Percentiles rank a stretch among this genome's conserved stretches.
These are phyloP conservation scores for Sporothrix curviconia DNA, from an alignment of 2,329 filamentous ascomycete species.

Conservation along the genomic window DNA sequence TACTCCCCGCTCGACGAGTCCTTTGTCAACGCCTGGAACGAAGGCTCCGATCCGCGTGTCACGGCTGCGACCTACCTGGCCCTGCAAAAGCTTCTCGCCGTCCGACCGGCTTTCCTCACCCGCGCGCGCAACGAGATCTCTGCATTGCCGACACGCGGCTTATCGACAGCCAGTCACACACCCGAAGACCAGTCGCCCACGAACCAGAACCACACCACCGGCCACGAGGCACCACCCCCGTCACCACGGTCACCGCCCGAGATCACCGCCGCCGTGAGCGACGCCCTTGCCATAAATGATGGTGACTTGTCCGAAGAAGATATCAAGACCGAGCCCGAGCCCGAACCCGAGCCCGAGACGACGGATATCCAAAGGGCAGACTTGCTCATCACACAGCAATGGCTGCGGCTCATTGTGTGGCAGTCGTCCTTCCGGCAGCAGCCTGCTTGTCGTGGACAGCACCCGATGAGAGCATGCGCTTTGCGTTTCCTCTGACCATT, in stretches of 20 bases:
- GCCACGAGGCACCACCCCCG: not conserved
- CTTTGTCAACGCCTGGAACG: slow-evolving; percentile 60
- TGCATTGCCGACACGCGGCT: not conserved
- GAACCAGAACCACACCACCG: not conserved
- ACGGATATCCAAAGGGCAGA: slow-evolving; percentile 64
- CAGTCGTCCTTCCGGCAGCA: slow-evolving; percentile 62
- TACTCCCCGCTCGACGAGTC: slow-evolving; percentile 58
- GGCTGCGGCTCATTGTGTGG: slow-evolving; percentile 66
- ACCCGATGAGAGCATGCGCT: slow-evolving; percentile 53
- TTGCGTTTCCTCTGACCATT: slow-evolving; percentile 56
- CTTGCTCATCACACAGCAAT: slow-evolving; percentile 62
- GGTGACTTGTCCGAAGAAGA: not conserved
- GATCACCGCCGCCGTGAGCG: not conserved
- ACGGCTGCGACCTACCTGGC: slow-evolving; percentile 30
- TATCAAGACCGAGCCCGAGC: slow-evolving; percentile 24
- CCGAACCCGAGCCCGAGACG: too few species aligned
- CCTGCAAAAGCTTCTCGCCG: slow-evolving; percentile 29
- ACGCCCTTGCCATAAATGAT: not conserved
- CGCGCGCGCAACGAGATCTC: slow-evolving; percentile 16
- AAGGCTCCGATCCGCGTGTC: slow-evolving; percentile 37
- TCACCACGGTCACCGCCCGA: not conserved
- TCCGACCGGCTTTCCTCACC: slow-evolving; percentile 28
- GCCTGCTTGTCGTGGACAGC: slow-evolving; percentile 54
- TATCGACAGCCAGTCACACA: slow-evolving; percentile 21
- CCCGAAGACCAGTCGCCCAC: slow-evolving; percentile 36